phyloP scores from a whole-genome alignment of 106 monocot genomes.

The Dendrobium officinale region DNA sequence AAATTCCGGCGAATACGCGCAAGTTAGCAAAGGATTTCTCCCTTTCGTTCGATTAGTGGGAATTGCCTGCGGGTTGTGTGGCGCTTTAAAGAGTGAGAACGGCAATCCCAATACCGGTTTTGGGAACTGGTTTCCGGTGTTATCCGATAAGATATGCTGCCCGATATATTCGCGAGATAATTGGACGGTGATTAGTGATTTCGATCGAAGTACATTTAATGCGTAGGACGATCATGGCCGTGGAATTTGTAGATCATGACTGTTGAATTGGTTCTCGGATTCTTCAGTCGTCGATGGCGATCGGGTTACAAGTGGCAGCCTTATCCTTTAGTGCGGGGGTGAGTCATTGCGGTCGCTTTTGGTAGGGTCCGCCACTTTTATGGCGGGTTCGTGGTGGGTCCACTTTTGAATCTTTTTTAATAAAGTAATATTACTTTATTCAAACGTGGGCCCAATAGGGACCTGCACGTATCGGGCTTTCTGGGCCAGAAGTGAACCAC shows the following conservation, averaged over 20 bases:
- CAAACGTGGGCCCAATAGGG: too few species aligned
- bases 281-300: too few species aligned
- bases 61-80: not conserved
- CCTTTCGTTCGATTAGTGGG: not conserved
- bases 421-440: too few species aligned
- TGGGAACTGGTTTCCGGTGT: not conserved
- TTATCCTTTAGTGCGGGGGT: not conserved
- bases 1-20: not conserved
- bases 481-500: too few species aligned
- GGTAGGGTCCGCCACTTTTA: too few species aligned
- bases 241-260: not conserved
- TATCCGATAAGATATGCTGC: not conserved
- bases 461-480: too few species aligned
- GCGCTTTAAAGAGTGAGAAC: not conserved
- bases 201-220: not conserved
- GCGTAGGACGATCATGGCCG: not conserved
- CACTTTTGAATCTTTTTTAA: too few species aligned
- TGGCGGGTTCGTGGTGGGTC: too few species aligned
- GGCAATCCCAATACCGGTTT: not conserved
- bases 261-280: too few species aligned
- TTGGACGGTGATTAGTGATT: not conserved
- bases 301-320: not conserved
- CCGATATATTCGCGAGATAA: not conserved
- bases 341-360: not conserved
- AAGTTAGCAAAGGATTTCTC: not conserved